These are phyloP conservation scores for Aurantiochytrium sp. DNA, from an alignment of 108 stramenopile species.

Conservation along the genomic window DNA sequence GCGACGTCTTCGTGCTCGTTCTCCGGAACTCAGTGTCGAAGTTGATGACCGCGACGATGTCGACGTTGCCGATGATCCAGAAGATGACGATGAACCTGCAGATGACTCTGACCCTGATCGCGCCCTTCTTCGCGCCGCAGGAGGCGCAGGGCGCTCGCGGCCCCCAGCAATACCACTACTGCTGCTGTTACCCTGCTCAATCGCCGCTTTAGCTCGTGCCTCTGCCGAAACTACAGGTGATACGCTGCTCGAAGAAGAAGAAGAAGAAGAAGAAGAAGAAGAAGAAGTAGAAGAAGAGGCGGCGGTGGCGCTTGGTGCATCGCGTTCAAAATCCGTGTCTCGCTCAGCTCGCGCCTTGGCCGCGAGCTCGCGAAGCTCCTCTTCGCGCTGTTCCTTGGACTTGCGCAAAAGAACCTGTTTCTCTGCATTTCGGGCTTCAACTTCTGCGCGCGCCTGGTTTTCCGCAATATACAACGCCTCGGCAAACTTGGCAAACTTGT, in stretches of 20 bases:
- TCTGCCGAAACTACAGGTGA: background rate
- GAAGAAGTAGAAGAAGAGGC: slow-evolving; percentile 31
- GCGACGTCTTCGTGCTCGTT: background rate
- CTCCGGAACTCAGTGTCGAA: background rate
- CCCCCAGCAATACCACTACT: background rate
- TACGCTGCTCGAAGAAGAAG: background rate
- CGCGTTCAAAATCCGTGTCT: background rate
- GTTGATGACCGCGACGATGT: background rate
- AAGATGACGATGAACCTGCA: background rate
- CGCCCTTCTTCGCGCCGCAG: background rate
- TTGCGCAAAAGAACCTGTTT: slow-evolving; percentile 72
- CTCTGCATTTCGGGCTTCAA: slow-evolving; percentile 74
- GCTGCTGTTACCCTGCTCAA: background rate
- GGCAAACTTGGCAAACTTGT: slow-evolving; percentile 83
- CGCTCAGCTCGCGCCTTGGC: slow-evolving; percentile 80
- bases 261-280: slow-evolving; percentile 14
- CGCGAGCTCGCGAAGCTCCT: slow-evolving; percentile 82
- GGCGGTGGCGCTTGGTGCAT: background rate
- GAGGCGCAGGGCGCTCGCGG: background rate
- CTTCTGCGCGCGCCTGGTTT: slow-evolving; percentile 85
- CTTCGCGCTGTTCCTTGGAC: slow-evolving; percentile 78
- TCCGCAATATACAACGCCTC: slow-evolving; percentile 93
- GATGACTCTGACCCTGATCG: background rate
- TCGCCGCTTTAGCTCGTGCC: background rate
- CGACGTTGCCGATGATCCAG: background rate